Conservation (phyloP, 202 grass and related monocot species). For the Zoysia matrella region DNA sequence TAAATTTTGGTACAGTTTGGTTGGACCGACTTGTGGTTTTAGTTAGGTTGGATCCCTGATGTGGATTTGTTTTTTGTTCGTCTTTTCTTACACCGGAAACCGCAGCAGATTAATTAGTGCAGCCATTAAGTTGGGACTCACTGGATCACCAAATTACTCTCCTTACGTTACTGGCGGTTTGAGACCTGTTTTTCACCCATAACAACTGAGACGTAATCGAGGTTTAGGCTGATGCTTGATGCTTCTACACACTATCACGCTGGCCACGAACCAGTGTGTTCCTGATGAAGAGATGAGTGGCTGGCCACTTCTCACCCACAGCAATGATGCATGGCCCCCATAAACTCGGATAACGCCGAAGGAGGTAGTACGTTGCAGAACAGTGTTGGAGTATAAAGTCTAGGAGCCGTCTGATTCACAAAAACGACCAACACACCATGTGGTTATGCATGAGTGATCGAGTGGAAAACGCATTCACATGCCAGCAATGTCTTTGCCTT, state of each 20-base stretch:
- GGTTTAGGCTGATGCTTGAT: not conserved
- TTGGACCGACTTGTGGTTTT: not conserved
- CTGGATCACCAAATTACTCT: not conserved
- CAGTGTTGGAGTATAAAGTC: no score
- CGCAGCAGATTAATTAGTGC: not conserved
- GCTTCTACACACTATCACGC: not conserved
- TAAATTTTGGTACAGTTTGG: not conserved
- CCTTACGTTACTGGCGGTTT: not conserved
- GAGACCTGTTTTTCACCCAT: not conserved
- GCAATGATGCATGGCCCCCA: constrained; percentile 24
- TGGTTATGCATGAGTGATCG: not conserved
- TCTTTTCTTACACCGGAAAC: not conserved
- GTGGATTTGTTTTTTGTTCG: not conserved
- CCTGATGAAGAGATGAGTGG: not conserved
- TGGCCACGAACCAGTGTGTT: not conserved
- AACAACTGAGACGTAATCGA: not conserved
- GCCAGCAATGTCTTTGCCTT: not conserved
- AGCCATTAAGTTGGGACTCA: not conserved
- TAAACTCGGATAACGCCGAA: not conserved
- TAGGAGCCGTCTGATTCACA: not conserved
- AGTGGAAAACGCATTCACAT: not conserved
- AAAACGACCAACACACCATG: not conserved
- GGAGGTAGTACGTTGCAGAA: no score
- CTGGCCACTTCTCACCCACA: constrained; percentile 4
- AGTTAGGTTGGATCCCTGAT: not conserved